Conservation (phyloP, 2,329 filamentous ascomycete species). For the Falciphora oryzae region DNA sequence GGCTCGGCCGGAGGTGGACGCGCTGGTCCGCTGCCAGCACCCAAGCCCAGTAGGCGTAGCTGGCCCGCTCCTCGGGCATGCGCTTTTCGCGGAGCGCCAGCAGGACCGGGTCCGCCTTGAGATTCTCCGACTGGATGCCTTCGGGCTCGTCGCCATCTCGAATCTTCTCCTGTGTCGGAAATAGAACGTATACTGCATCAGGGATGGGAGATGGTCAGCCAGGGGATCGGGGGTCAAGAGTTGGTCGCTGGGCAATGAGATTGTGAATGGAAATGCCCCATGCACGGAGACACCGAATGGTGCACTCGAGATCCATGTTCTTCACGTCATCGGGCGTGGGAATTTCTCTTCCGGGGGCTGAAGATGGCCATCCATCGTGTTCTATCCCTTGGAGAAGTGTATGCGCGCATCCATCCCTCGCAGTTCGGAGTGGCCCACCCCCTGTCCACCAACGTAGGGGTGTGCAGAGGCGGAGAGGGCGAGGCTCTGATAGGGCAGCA, state of each 20-base stretch:
- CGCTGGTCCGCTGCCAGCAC: conserved; percentile 48
- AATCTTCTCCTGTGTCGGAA: conserved; percentile 47
- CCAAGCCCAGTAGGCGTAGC: conserved; percentile 56
- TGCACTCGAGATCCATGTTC: no score
- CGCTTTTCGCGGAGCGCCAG: conserved; percentile 52
- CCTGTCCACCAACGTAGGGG: background rate
- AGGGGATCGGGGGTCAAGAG: background rate
- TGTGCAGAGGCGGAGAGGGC: background rate
- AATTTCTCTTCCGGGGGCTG: background rate
- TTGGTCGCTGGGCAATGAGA: background rate
- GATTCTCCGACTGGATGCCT: conserved; percentile 40
- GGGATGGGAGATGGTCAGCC: background rate
- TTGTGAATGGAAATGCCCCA: background rate
- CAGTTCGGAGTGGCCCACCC: background rate
- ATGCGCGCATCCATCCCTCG: background rate
- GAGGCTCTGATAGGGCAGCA: background rate
- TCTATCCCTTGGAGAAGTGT: background rate
- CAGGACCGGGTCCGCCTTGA: conserved; percentile 61
- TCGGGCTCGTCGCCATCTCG: conserved; percentile 39
- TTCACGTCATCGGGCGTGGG: background rate
- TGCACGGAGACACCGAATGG: background rate
- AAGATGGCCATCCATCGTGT: background rate
- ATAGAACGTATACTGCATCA: conserved; percentile 53
- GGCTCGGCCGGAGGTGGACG: conserved; percentile 50
- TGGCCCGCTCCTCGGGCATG: conserved; percentile 52